These are phyloP conservation scores for Hyaloscypha bicolor DNA, from an alignment of 495 filamentous ascomycete species.

Conservation along the genomic window DNA sequence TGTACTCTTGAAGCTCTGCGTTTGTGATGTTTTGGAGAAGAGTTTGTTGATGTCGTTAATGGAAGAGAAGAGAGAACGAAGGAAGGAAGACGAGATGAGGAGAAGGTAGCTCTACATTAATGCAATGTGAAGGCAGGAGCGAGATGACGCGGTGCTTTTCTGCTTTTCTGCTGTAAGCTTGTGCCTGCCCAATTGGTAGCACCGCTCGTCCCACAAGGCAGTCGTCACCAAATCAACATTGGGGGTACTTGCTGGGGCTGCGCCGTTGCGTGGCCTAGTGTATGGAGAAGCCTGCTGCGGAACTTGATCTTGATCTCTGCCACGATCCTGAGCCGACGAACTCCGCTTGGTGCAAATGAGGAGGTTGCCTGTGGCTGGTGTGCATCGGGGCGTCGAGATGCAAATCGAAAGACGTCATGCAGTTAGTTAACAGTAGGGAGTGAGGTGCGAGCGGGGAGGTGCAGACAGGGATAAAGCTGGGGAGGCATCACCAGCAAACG, in stretches of 20 bases:
- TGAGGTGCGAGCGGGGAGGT: neutral
- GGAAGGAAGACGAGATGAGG: conserved; percentile 8
- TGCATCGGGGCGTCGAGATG: neutral
- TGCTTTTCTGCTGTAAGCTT: neutral
- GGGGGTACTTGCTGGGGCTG: neutral
- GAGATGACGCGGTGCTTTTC: conserved; percentile 14
- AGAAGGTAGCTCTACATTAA: neutral
- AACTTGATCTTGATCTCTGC: neutral
- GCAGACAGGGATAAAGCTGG: neutral
- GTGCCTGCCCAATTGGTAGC: conserved; percentile 9
- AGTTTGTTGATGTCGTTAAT: conserved; percentile 9
- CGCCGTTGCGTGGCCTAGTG: neutral
- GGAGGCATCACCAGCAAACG: neutral
- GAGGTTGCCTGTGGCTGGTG: neutral
- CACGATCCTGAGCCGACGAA: neutral
- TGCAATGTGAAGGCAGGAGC: neutral
- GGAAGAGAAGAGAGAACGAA: neutral
- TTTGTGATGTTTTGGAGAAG: neutral
- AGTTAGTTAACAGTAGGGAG: no score
- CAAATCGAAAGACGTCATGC: neutral
- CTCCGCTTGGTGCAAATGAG: neutral
- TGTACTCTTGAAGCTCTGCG: neutral
- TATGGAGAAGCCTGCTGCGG: neutral
- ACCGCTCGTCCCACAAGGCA: conserved; percentile 2
- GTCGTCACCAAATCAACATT: neutral